Evolutionary conservation across 371 early-diverging fungal species (phyloP).

Genomic region (Blastocladiella emersonii): DNA sequence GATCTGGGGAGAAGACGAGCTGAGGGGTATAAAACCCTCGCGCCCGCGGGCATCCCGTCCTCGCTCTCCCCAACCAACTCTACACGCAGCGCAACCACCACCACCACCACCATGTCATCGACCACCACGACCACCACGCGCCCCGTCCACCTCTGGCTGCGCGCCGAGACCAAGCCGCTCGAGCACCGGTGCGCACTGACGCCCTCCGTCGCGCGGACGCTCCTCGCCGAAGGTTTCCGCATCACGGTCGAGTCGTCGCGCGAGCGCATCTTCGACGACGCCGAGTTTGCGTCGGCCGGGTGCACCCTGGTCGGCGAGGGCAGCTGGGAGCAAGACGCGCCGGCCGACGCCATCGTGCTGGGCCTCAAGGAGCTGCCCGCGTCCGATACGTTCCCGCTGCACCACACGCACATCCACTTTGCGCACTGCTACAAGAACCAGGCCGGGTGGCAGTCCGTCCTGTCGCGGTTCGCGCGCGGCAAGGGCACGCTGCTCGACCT

Average conservation of each 20-base stretch:
- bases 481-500: slow-evolving; percentile 82
- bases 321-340: slow-evolving; percentile 74
- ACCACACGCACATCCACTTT: slow-evolving; percentile 93
- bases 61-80: too few species aligned
- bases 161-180: slow-evolving; percentile 92
- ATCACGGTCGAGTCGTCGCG: slow-evolving; percentile 77
- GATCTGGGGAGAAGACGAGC: too few species aligned
- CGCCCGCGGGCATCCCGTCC: too few species aligned
- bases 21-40: too few species aligned
- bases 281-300: slow-evolving; percentile 72
- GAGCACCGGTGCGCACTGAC: slow-evolving; percentile 91
- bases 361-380: slow-evolving; percentile 96
- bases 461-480: slow-evolving; percentile 70
- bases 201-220: slow-evolving; percentile 59
- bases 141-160: slow-evolving; percentile 74
- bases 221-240: slow-evolving; percentile 62
- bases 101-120: too few species aligned
- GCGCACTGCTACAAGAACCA: slow-evolving; percentile 95
- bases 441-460: slow-evolving; percentile 80
- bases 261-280: slow-evolving; percentile 74
- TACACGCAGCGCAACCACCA: too few species aligned
- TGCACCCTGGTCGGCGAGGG: slow-evolving; percentile 62
- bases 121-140: not conserved
- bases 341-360: slow-evolving; percentile 72
- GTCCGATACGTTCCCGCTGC: slow-evolving; percentile 71